Base-by-base conservation (phyloP, 768 basidiomycete species). In the Termitomyces sp. region DNA sequence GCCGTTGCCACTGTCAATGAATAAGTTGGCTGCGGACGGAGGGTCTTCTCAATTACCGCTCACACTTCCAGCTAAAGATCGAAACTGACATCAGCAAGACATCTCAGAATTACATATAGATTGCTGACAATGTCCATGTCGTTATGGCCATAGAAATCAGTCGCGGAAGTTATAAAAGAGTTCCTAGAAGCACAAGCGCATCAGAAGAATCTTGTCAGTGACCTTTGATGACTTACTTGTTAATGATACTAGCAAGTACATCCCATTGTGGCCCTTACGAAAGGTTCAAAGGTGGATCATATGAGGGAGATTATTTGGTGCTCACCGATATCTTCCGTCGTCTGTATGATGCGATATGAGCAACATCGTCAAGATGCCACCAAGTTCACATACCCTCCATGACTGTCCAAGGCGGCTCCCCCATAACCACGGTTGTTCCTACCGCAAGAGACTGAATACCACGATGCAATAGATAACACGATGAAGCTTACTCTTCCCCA, bases 81-180 rank as follows among this genome's bases (percentile, higher is more conserved):
- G 6, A 3, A 6, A 36, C 1, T 47, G 20, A 11, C 6, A 40
- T 55, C 25, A 63, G 42, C 9, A 3, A 46, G 32, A 43, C 31
- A 9, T 14, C 25, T 46, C 5, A 11, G 37, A 45, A 9, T 45
- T 36, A 34, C 12, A 47, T 59, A 1, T 1, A 25, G 25, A 25
- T 15, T 12, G 54, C 74, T 25, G 46, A 88, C 86, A 66, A 89
- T 89, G 67, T 89, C 87, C 76, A 89, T 76, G 63, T 89, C 87
- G 57, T 88, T 89, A 59, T 81, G 83, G 3, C 86, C 86, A 59
- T 79, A 86, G 67, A 88, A 88, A 69, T 87, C 83, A 0, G 83
- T 82, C 0, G 84, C 84, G 72, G 79, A 82, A 0, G 86, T 82
- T 48, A 84, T 79, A 70, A 88, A 89, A 10, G 87, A 87, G 67